Conservation (phyloP, 768 basidiomycete genomes). For the Xerocomellus amylosporus region DNA sequence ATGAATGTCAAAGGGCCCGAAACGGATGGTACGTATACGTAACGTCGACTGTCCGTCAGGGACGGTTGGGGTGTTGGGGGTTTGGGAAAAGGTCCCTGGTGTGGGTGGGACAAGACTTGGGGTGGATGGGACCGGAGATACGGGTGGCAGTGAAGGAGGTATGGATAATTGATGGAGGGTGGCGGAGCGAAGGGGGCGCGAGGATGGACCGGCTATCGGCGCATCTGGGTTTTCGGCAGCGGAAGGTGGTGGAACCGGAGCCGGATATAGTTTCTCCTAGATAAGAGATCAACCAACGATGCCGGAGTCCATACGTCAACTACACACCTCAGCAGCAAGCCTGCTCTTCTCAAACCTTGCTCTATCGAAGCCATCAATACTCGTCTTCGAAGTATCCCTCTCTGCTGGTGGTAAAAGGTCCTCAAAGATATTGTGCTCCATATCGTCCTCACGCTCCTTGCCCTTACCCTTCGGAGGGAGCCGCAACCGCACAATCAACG, state of each 20-base stretch:
- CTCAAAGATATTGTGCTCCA: slow-evolving; percentile 69
- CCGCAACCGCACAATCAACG: slow-evolving; percentile 49
- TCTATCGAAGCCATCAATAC: slow-evolving; percentile 59
- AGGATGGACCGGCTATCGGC: slow-evolving; percentile 53
- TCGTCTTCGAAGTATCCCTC: slow-evolving; percentile 69
- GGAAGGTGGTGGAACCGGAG: slow-evolving; percentile 34
- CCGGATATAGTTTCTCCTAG: slow-evolving; percentile 52
- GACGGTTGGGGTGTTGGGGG: slow-evolving; percentile 28
- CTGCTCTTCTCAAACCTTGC: slow-evolving; percentile 71
- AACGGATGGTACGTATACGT: slow-evolving; percentile 84
- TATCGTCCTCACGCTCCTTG: slow-evolving; percentile 66
- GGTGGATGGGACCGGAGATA: slow-evolving; percentile 40
- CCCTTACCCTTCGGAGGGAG: slow-evolving; percentile 63
- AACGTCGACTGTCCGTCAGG: slow-evolving; percentile 36
- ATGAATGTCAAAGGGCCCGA: slow-evolving; percentile 88
- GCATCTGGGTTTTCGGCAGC: slow-evolving; percentile 34
- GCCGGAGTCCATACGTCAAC: not conserved
- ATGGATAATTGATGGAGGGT: slow-evolving; percentile 39
- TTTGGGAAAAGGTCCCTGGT: slow-evolving; percentile 34
- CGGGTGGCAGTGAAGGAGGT: slow-evolving; percentile 28
- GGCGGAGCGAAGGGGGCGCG: slow-evolving; percentile 62
- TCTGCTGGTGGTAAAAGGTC: slow-evolving; percentile 70
- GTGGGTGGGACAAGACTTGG: slow-evolving; percentile 32
- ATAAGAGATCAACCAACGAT: slow-evolving; percentile 7
- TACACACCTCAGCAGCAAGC: slow-evolving; percentile 67